Evolutionary conservation across 805 yeast species (phyloP).

Genomic region (Saccharomycopsis sp.): DNA sequence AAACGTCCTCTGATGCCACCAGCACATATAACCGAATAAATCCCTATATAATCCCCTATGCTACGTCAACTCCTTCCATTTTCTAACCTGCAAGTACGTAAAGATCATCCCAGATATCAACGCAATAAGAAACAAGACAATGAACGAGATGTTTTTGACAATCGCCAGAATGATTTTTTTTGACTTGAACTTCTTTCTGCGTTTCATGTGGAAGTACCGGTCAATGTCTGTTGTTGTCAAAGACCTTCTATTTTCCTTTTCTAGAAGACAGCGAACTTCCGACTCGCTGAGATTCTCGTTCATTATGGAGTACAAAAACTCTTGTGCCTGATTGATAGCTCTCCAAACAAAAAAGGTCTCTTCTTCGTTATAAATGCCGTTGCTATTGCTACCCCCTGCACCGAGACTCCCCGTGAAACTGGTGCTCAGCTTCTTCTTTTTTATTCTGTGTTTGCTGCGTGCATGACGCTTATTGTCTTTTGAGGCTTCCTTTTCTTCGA

Average conservation of each 20-base stretch:
- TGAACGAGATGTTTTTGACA: not conserved
- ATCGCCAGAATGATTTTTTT: not conserved
- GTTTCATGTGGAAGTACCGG: not conserved
- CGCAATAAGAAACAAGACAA: not conserved
- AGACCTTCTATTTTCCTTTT: conserved; percentile 1
- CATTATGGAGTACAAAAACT: not conserved
- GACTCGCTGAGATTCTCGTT: not conserved
- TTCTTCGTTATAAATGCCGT: not conserved
- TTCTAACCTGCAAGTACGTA: not conserved
- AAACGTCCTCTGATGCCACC: too few relatives aligned
- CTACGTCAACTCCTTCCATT: conserved; percentile 3
- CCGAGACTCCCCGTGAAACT: not conserved
- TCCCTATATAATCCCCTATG: too few relatives aligned
- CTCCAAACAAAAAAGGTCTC: not conserved
- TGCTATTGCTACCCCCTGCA: not conserved
- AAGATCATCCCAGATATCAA: not conserved
- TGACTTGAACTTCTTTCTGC: not conserved
- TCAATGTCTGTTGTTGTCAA: not conserved
- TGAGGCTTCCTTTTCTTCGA: not conserved
- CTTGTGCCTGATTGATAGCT: not conserved
- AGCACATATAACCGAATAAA: too few relatives aligned
- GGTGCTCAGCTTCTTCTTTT: conserved; percentile 3
- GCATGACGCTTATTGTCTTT: not conserved
- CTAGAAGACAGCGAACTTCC: not conserved
- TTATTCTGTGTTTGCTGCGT: conserved; percentile 10